These are phyloP conservation scores for Phytophthora constricta DNA, from an alignment of 352 stramenopile genomes.

Conservation along the genomic window DNA sequence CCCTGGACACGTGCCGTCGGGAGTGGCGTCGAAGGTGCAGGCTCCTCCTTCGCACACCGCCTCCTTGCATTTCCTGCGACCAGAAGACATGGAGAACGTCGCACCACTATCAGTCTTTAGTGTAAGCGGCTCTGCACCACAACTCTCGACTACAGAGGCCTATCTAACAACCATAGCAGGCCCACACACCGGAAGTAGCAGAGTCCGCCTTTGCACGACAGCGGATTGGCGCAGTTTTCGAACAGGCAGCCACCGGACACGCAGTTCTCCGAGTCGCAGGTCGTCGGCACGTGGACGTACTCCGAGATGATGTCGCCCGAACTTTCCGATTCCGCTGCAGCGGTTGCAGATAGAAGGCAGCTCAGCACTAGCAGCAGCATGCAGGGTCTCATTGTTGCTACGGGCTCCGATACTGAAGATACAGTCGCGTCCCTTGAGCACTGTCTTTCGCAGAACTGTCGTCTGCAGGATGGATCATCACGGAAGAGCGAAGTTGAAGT, in stretches of 20 bases:
- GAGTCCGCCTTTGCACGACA: slow-evolving; percentile 58
- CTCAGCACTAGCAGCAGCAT: slow-evolving; percentile 8
- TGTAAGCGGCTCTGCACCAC: neutral
- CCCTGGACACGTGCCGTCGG: slow-evolving; percentile 50
- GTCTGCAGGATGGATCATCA: slow-evolving; percentile 7
- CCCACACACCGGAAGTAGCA: slow-evolving; percentile 62
- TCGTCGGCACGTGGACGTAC: slow-evolving; percentile 46
- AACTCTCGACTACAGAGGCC: neutral
- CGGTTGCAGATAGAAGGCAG: slow-evolving; percentile 8
- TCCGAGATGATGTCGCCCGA: slow-evolving; percentile 33
- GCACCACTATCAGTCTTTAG: slow-evolving; percentile 32
- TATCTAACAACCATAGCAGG: neutral
- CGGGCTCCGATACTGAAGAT: slow-evolving; percentile 10
- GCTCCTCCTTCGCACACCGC: slow-evolving; percentile 56
- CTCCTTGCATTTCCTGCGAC: slow-evolving; percentile 53
- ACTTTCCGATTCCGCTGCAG: neutral
- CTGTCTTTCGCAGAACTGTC: no score
- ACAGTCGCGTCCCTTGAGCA: slow-evolving; percentile 17
- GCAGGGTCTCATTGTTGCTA: slow-evolving; percentile 16
- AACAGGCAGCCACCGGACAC: slow-evolving; percentile 57
- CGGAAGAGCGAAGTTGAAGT: slow-evolving; percentile 12
- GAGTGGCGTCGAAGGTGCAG: slow-evolving; percentile 59
- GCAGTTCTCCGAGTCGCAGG: slow-evolving; percentile 48
- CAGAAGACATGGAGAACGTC: slow-evolving; percentile 34
- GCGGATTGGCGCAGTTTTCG: slow-evolving; percentile 47